These are phyloP conservation scores for Dysphania ambrosioides DNA, from an alignment of 148 eudicot species.

Conservation along the genomic window DNA sequence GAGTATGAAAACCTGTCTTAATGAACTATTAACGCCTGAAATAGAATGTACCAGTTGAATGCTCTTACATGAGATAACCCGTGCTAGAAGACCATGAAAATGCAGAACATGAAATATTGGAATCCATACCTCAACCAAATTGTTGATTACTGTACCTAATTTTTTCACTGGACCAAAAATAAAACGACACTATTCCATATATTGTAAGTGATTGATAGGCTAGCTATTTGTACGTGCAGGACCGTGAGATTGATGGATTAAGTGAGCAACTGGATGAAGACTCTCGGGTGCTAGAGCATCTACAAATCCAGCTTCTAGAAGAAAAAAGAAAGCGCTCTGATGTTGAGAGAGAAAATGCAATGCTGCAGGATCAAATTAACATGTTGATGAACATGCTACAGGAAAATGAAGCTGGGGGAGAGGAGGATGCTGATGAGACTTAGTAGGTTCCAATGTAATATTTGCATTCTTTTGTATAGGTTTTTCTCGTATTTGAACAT, in stretches of 20 bases:
- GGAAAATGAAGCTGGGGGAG: slow-evolving; percentile 46
- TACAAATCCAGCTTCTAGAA: slow-evolving; percentile 83
- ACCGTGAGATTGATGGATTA: slow-evolving; percentile 83
- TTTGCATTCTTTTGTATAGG: slow-evolving; percentile 31
- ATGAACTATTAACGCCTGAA: background rate
- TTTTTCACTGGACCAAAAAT: background rate
- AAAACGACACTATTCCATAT: background rate
- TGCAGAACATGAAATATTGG: background rate
- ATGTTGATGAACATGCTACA: slow-evolving; percentile 93
- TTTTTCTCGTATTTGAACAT: slow-evolving; percentile 5
- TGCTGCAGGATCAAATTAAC: slow-evolving; percentile 81
- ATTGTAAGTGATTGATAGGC: background rate
- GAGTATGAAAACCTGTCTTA: background rate
- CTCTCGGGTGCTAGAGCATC: slow-evolving; percentile 70
- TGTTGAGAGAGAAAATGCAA: slow-evolving; percentile 66
- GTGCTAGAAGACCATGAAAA: background rate
- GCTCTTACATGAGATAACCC: background rate
- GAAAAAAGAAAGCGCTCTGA: slow-evolving; percentile 85
- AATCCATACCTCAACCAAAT: background rate
- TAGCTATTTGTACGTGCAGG: slow-evolving; percentile 49
- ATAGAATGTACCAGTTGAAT: background rate
- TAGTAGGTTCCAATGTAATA: background rate
- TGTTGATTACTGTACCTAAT: background rate
- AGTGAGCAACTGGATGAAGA: slow-evolving; percentile 88
- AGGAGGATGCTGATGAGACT: slow-evolving; percentile 43